A percentile compares a stretch with the other conserved stretches of the same genome.
Evolutionary conservation across 2,329 filamentous ascomycete genomes (phyloP).

Genomic region (Aspergillus glaucus): DNA sequence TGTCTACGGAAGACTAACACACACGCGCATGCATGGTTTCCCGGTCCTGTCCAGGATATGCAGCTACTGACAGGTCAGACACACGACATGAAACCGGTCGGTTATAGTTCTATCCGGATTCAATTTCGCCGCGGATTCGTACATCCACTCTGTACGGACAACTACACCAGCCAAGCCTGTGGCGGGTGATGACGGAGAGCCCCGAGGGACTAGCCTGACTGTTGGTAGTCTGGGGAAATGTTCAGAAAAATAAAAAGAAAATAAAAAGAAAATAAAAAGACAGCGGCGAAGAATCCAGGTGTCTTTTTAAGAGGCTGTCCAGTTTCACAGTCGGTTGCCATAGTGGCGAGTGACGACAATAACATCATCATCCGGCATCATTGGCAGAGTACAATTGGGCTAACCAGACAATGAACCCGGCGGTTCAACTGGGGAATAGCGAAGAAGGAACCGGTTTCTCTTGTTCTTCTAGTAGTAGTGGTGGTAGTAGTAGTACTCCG

Average conservation of each 20-base stretch:
- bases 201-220: too few relatives aligned
- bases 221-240: not conserved
- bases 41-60: too few relatives aligned
- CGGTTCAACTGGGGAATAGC: not conserved
- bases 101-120: too few relatives aligned
- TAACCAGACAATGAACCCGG: not conserved
- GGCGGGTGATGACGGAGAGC: not conserved
- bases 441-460: not conserved
- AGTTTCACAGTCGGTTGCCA: not conserved
- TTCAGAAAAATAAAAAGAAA: not conserved
- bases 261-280: not conserved
- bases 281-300: not conserved
- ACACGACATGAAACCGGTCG: too few relatives aligned
- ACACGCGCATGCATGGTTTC: too few relatives aligned
- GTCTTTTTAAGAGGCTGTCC: not conserved
- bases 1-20: too few relatives aligned
- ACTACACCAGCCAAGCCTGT: not conserved
- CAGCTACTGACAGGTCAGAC: too few relatives aligned
- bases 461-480: not conserved
- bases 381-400: not conserved
- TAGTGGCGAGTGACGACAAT: conserved; percentile 1
- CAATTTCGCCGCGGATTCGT: too few relatives aligned
- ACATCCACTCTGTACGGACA: too few relatives aligned
- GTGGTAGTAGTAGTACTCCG: not conserved
- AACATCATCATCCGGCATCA: not conserved